Conservation (phyloP, 2,329 filamentous ascomycete species). For the Cercospora zeae-maydis region DNA sequence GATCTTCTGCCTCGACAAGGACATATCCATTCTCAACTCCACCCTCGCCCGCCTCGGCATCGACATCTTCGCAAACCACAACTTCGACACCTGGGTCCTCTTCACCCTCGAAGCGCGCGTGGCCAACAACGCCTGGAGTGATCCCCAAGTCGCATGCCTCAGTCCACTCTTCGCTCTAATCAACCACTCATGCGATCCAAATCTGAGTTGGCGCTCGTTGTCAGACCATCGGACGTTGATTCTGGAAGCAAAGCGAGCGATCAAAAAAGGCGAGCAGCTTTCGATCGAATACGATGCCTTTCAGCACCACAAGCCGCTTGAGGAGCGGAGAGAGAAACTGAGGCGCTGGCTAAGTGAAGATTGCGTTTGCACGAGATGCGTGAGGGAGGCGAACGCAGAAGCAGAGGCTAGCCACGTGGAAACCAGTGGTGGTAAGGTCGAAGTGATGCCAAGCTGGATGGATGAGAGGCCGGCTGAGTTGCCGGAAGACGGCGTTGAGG, state of each 20-base stretch:
- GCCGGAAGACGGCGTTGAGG: neutral
- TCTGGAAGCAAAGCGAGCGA: conserved; percentile 13
- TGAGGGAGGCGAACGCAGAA: conserved; percentile 24
- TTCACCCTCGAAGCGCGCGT: conserved; percentile 87
- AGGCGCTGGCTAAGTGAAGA: conserved; percentile 29
- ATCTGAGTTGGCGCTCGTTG: conserved; percentile 70
- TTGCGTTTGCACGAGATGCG: conserved; percentile 31
- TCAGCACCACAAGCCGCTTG: conserved; percentile 17
- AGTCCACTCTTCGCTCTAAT: conserved; percentile 92
- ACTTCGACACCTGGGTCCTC: conserved; percentile 74
- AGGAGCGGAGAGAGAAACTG: conserved; percentile 22
- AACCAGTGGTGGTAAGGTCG: neutral
- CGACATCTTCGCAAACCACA: conserved; percentile 60
- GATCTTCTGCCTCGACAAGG: conserved; percentile 67
- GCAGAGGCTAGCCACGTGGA: neutral
- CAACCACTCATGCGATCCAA: conserved; percentile 92
- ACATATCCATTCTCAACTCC: conserved; percentile 66
- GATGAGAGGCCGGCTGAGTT: neutral
- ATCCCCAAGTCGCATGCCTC: conserved; percentile 48
- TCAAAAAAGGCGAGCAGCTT: conserved; percentile 30
- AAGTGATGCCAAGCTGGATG: neutral
- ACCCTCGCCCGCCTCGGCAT: conserved; percentile 76
- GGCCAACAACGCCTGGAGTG: conserved; percentile 77
- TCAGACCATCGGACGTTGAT: conserved; percentile 23
- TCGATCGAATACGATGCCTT: conserved; percentile 33